phyloP scores from a whole-genome alignment of 2,329 filamentous ascomycete genomes.

The Curvularia lunata region DNA sequence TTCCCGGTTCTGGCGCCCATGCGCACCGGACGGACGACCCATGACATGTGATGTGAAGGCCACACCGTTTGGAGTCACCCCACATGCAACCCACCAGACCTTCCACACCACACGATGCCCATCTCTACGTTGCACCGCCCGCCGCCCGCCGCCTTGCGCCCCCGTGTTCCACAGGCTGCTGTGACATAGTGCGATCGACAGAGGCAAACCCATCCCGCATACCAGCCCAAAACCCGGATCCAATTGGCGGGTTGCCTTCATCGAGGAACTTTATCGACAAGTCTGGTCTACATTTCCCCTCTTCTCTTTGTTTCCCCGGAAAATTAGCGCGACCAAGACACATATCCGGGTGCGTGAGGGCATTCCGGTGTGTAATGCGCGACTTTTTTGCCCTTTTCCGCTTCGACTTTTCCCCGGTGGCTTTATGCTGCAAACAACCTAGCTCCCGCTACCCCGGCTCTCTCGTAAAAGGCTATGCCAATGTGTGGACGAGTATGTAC shows the following conservation, averaged over 20 bases:
- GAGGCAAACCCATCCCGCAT: neutral
- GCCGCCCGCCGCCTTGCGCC: neutral
- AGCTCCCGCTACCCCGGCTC: neutral
- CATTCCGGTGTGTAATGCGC: neutral
- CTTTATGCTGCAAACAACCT: neutral
- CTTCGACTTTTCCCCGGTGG: neutral
- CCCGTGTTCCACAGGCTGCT: neutral
- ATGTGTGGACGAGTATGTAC: neutral
- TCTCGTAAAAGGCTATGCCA: neutral
- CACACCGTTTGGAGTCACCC: slow-evolving; percentile 5
- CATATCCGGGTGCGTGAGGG: neutral
- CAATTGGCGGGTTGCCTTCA: neutral
- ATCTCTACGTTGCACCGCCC: neutral
- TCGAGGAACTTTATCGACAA: neutral
- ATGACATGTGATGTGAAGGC: slow-evolving; percentile 6
- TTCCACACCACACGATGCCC: neutral
- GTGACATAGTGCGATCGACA: neutral
- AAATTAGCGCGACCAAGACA: neutral
- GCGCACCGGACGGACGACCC: neutral
- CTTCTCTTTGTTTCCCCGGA: neutral
- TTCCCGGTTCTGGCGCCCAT: neutral
- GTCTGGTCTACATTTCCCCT: neutral
- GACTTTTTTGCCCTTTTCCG: neutral
- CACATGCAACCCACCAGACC: slow-evolving; percentile 2
- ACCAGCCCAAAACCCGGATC: neutral